Evolutionary conservation across 305 asterid species (phyloP).

Genomic region (Solanum hybrid): DNA sequence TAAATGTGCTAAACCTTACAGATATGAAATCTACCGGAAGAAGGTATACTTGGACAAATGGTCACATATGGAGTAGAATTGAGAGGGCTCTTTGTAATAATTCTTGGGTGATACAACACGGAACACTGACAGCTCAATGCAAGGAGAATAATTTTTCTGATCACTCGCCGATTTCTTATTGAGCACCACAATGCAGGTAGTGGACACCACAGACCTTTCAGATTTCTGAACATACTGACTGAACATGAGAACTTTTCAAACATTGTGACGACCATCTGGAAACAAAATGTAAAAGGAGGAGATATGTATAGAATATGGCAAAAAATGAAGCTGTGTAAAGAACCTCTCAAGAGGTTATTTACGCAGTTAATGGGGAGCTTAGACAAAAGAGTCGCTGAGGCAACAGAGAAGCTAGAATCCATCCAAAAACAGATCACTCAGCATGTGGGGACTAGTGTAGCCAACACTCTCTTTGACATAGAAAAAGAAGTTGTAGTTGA

Average conservation of each 20-base stretch:
- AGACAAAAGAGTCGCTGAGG: neutral
- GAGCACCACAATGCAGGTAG: neutral
- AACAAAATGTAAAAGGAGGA: no score
- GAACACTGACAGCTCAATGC: neutral
- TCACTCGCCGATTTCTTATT: neutral
- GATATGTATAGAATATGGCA: no score
- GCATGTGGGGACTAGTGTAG: neutral
- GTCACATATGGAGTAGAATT: neutral
- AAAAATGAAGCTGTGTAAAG: no score
- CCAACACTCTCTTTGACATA: neutral
- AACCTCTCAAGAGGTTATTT: no score
- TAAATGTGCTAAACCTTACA: neutral
- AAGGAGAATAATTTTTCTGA: neutral
- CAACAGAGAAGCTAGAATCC: neutral
- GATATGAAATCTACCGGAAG: neutral
- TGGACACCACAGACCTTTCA: neutral
- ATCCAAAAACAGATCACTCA: neutral
- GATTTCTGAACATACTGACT: neutral
- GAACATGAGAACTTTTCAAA: no score
- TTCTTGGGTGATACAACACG: neutral
- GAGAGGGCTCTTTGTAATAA: neutral
- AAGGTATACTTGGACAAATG: neutral
- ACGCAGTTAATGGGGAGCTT: no score
- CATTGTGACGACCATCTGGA: no score
- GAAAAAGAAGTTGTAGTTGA: neutral